A percentile compares a stretch with the other conserved stretches of the same genome.
phyloP scores from a whole-genome alignment of 495 filamentous ascomycete species.

The Aspergillus wentii region DNA sequence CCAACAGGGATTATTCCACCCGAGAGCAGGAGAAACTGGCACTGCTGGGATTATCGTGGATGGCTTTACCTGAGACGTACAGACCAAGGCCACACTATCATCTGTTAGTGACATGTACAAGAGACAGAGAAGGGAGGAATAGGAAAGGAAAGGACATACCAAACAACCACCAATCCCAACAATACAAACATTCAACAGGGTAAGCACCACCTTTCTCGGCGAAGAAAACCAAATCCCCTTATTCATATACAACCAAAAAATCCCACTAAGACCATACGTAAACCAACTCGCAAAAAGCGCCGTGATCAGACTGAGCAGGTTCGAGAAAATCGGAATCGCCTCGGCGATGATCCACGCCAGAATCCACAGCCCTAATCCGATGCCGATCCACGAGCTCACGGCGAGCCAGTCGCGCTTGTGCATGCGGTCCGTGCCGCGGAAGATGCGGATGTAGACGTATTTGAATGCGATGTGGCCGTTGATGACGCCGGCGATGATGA shows the following conservation, averaged over 20 bases:
- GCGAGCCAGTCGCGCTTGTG: conserved; percentile 52
- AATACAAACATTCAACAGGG: conserved; percentile 21
- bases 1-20: conserved; percentile 33
- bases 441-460: conserved; percentile 62
- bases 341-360: conserved; percentile 69
- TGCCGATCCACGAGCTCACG: conserved; percentile 51
- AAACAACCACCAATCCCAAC: conserved; percentile 29
- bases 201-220: conserved; percentile 26
- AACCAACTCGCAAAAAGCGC: conserved; percentile 42
- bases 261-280: conserved; percentile 35
- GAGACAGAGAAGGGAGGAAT: neutral
- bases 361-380: conserved; percentile 53
- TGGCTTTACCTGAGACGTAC: conserved; percentile 38
- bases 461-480: conserved; percentile 60
- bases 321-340: conserved; percentile 68
- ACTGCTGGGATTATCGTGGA: conserved; percentile 31
- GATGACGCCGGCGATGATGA: conserved; percentile 59
- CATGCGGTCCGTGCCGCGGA: conserved; percentile 54
- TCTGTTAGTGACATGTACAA: conserved; percentile 3
- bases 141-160: conserved; percentile 17
- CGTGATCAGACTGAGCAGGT: conserved; percentile 51
- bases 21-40: conserved; percentile 41
- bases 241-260: conserved; percentile 43
- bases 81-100: conserved; percentile 39
- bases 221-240: conserved; percentile 23